These are phyloP conservation scores for Avena eriantha DNA, from an alignment of 176 grass and related monocot species.

Conservation along the genomic window DNA sequence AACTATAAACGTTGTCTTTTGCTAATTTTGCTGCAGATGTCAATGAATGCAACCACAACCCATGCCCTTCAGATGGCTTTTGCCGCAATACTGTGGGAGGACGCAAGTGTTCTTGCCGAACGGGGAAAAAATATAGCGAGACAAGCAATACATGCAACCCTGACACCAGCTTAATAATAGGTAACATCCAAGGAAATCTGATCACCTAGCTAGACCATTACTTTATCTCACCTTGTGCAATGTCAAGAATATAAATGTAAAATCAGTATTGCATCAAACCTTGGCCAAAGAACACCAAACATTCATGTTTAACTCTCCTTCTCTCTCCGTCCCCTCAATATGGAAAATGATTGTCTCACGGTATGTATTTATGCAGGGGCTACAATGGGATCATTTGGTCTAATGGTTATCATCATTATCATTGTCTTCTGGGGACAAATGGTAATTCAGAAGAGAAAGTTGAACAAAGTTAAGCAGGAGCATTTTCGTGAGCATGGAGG, in stretches of 20 bases:
- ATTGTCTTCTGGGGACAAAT: background rate
- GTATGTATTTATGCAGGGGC: background rate
- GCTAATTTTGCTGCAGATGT: background rate
- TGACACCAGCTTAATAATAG: slow-evolving; percentile 20
- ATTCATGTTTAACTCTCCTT: background rate
- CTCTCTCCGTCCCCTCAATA: background rate
- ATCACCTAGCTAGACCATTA: background rate
- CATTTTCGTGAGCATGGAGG: slow-evolving; percentile 48
- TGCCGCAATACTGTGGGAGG: slow-evolving; percentile 15
- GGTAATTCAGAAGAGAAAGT: slow-evolving; percentile 17
- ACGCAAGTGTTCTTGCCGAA: slow-evolving; percentile 14
- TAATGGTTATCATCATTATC: background rate
- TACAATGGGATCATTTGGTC: background rate
- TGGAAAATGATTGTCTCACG: background rate
- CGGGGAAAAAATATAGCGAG: background rate
- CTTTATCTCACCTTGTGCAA: background rate
- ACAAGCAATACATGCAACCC: background rate
- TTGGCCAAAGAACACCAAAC: background rate
- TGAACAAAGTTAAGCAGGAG: slow-evolving; percentile 33
- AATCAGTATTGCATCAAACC: background rate
- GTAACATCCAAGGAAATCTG: background rate
- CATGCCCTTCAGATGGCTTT: slow-evolving; percentile 28
- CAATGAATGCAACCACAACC: slow-evolving; percentile 16
- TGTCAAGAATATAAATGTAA: background rate
- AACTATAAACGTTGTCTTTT: background rate